Percentiles rank a stretch among this genome's conserved stretches.
phyloP scores from a whole-genome alignment of 495 filamentous ascomycete species.

The Pseudevernia furfuracea region DNA sequence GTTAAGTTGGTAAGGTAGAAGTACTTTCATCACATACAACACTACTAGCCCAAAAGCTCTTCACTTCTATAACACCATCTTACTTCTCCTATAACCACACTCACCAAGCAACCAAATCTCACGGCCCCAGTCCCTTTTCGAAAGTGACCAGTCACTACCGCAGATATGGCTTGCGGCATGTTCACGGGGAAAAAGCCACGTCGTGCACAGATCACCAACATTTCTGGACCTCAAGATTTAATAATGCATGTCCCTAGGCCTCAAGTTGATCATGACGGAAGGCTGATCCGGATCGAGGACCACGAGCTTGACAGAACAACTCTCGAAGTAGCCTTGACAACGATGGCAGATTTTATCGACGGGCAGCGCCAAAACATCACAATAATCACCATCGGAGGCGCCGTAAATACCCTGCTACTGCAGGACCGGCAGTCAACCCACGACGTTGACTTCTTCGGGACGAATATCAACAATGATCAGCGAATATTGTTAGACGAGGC shows the following conservation, averaged over 20 bases:
- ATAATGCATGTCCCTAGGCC: neutral
- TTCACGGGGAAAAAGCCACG: neutral
- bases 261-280: neutral
- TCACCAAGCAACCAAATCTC: neutral
- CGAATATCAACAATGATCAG: conserved; percentile 7
- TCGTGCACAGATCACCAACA: neutral
- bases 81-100: neutral
- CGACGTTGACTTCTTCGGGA: conserved; percentile 1
- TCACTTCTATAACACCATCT: neutral
- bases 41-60: neutral
- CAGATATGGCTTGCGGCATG: neutral
- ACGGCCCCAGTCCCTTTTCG: neutral
- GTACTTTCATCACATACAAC: neutral
- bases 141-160: neutral
- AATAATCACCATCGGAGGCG: neutral
- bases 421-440: neutral
- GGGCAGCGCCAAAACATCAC: conserved; percentile 3
- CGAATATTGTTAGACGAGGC: conserved; percentile 10
- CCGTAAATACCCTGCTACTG: neutral
- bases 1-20: neutral
- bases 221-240: neutral
- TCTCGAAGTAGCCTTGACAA: conserved; percentile 6
- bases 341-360: conserved; percentile 14
- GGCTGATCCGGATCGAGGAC: conserved; percentile 6
- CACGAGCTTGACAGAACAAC: conserved; percentile 14